Percentiles rank a stretch among this genome's conserved stretches.
These are phyloP conservation scores for Hypoxylon fragiforme DNA, from an alignment of 495 filamentous ascomycete genomes.

Conservation along the genomic window DNA sequence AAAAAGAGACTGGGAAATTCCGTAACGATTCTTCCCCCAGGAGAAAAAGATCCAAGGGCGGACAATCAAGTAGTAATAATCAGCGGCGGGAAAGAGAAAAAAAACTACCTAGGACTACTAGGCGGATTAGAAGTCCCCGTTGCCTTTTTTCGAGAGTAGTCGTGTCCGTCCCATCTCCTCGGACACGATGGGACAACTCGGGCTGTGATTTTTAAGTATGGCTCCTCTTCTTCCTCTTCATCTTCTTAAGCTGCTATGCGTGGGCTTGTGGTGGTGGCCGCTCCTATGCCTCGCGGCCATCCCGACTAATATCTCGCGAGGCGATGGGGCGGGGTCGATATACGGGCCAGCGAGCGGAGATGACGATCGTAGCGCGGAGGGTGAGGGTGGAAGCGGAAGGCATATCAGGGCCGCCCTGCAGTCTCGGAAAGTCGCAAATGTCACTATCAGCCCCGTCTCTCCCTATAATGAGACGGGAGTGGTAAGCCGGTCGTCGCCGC, in stretches of 20 bases:
- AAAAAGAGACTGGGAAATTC: slow-evolving; percentile 4
- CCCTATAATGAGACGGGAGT: not conserved
- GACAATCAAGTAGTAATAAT: slow-evolving; percentile 6
- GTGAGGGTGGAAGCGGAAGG: slow-evolving; percentile 8
- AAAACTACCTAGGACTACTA: too few species aligned
- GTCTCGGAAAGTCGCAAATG: slow-evolving; percentile 26
- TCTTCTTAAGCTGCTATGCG: slow-evolving; percentile 16
- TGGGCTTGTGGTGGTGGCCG: slow-evolving; percentile 25
- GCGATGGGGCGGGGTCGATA: slow-evolving; percentile 1
- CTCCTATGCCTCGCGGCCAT: slow-evolving; percentile 14
- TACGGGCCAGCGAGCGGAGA: not conserved
- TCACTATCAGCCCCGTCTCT: slow-evolving; percentile 13
- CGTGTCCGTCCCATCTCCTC: slow-evolving; percentile 16
- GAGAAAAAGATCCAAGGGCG: slow-evolving; percentile 5
- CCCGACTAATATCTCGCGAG: not conserved
- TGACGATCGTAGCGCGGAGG: not conserved
- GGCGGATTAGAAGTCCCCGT: too few species aligned
- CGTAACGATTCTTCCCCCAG: slow-evolving; percentile 9
- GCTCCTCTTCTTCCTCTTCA: too few species aligned
- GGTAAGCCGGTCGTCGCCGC: slow-evolving; percentile 11
- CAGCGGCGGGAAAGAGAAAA: slow-evolving; percentile 16
- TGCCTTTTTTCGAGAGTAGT: too few species aligned
- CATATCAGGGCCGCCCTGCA: slow-evolving; percentile 33
- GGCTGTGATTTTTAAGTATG: slow-evolving; percentile 17
- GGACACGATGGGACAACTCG: slow-evolving; percentile 18